Base-by-base conservation (phyloP, 305 asterid genomes). In the Solanum hybrid region DNA sequence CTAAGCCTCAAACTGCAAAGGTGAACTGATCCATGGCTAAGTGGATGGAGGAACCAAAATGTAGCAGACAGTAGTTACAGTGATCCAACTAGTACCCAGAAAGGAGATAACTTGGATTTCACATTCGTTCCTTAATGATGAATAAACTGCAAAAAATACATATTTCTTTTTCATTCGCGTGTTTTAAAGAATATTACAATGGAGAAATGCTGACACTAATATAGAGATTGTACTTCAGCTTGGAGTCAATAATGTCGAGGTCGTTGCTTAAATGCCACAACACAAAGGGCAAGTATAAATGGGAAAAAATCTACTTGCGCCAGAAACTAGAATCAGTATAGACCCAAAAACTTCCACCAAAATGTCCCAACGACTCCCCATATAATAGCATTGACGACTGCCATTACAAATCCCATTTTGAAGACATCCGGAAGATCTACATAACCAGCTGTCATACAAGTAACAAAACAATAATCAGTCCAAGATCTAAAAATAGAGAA, bases 281-380 rank as follows among this genome's bases (percentile, higher is more conserved):
- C 26, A 45, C 71, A 89, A 89, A 81, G 91, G 78, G 88, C 88
- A 27, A 71, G 76, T 90, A 87, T 11, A 91, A n/a, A 56, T 10
- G 87, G 86, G 87, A 6, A 5, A 40, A 87, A 73, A 66, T 79
- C 89, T 92, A 89, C 93, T 91, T 90, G 37, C 90, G 91, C 42
- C 45, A 84, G 66, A 66, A 86, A 89, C 36, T 76, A 51, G 87
- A 87, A 79, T 91, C 93, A 97, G 89, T 94, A 96, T 37, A 97
- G 94, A 71, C 99, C 98, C 96, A 97, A 92, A 91, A 97, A 96
- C 92, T 97, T 97, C 99, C 98, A 97, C 98, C 99, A 97, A 89
- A 97, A 91, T 66, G 94, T 91, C 64, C 99, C 98, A 0, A 94
- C 95, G 5, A 93, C 92, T 42, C 93, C 96, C 99, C 99, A 97